A percentile compares a stretch with the other conserved stretches of the same genome.
These are phyloP conservation scores for Colletotrichum falcatum DNA, from an alignment of 2,329 filamentous ascomycete species.

Conservation along the genomic window DNA sequence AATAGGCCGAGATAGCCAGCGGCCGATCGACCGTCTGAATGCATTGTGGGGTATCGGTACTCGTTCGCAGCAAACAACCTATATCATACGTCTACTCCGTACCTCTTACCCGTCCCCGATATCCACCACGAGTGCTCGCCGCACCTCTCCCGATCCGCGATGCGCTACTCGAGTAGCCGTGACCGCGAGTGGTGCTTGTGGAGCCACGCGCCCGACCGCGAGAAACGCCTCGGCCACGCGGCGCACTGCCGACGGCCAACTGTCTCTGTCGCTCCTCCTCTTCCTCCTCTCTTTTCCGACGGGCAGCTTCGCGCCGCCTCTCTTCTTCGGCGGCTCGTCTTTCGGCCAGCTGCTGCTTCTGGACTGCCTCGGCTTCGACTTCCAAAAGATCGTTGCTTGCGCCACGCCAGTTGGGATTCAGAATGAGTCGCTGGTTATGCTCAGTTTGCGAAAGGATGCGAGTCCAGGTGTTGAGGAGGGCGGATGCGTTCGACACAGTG, in stretches of 20 bases:
- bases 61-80: conserved; percentile 33
- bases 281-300: conserved; percentile 73
- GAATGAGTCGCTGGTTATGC: conserved; percentile 92
- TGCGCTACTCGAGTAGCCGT: conserved; percentile 37
- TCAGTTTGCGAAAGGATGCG: conserved; percentile 96
- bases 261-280: conserved; percentile 59
- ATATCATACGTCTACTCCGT: conserved; percentile 29
- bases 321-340: conserved; percentile 83
- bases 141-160: conserved; percentile 42
- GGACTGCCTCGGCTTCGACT: conserved; percentile 81
- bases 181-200: conserved; percentile 35
- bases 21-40: conserved; percentile 23
- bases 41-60: conserved; percentile 40
- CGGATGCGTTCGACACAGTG: conserved; percentile 89
- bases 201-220: conserved; percentile 33
- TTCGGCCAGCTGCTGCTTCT: conserved; percentile 82
- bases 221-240: conserved; percentile 36
- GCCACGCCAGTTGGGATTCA: conserved; percentile 91
- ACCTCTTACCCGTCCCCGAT: conserved; percentile 38
- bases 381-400: conserved; percentile 88
- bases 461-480: conserved; percentile 94
- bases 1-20: conserved; percentile 46
- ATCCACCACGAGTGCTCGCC: conserved; percentile 38
- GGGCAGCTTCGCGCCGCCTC: conserved; percentile 77
- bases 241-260: conserved; percentile 44